These are phyloP conservation scores for Kwoniella dendrophila DNA, from an alignment of 768 basidiomycete genomes.

Conservation along the genomic window DNA sequence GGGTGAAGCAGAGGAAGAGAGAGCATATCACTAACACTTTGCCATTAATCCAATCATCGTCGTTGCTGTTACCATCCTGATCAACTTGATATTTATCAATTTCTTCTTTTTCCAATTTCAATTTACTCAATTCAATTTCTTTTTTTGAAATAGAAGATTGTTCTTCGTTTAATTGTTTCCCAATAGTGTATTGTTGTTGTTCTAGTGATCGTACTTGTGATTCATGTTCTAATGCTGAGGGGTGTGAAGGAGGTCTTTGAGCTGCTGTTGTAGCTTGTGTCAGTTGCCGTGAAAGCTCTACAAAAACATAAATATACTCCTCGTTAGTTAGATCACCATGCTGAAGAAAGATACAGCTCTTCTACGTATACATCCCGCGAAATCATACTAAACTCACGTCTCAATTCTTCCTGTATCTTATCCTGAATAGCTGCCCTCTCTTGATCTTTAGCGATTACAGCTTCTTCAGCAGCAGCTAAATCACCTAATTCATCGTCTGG, in stretches of 20 bases:
- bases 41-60: conserved; percentile 27
- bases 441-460: conserved; percentile 33
- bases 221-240: conserved; percentile 38
- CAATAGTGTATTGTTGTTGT: conserved; percentile 32
- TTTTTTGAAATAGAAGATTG: conserved; percentile 36
- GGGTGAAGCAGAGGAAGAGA: neutral
- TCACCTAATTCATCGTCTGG: conserved; percentile 42
- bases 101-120: conserved; percentile 38
- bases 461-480: conserved; percentile 40
- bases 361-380: neutral
- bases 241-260: conserved; percentile 38
- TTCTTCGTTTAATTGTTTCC: conserved; percentile 44
- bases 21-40: conserved; percentile 35
- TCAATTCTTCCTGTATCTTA: conserved; percentile 23
- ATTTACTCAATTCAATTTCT: conserved; percentile 40
- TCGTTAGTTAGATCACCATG: no score
- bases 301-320: neutral
- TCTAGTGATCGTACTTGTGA: conserved; percentile 36
- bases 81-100: conserved; percentile 36
- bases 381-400: conserved; percentile 27
- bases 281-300: conserved; percentile 36
- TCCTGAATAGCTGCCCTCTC: conserved; percentile 28
- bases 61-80: conserved; percentile 19
- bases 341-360: neutral
- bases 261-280: conserved; percentile 34